Base-by-base conservation (phyloP, 495 filamentous ascomycete species). In the Lasiosphaeriaceae sp. region DNA sequence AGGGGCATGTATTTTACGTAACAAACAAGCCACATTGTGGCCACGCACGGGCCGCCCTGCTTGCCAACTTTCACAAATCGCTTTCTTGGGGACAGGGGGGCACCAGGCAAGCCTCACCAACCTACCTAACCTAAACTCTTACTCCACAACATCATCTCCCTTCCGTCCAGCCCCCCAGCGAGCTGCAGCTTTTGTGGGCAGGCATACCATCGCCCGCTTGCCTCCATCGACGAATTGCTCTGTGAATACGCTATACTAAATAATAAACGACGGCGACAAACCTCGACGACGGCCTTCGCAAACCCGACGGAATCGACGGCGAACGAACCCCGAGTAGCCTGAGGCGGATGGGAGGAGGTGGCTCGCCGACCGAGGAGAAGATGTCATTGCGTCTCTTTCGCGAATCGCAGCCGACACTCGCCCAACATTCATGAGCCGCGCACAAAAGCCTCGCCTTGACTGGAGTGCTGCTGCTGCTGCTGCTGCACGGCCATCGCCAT, bases 351-450 rank as follows among this genome's bases (percentile, higher is more conserved):
- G 24, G 23, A 12, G 24, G 22, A 20, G 21, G 41, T 29, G 35
- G 20, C 55, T 50, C 47, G 24, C n/a, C 47, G 21, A 41, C 26
- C 26, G 9, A 3, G 26, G 9, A 3, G 26, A 31, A 31, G 26
- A 63, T 59, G 60, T 50, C 43, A 48, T 19, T 44, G 54, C 45
- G 14, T 50, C 35, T 47, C 35, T 34, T 31, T 31, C 26, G 52
- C 52, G 44, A 51, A 48, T 44, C 48, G 41, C 65, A 51, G 34
- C 54, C 53, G 59, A 43, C 9, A 19, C 31, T n/a, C n/a, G n/a
- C n/a, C n/a, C n/a, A 24, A 2, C 31, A 22, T 66, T 66, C 56
- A 70, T 70, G 67, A 70, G 53, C 48, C 56, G 39, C 50, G 51
- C 39, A 21, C 51, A 16, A 8, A 50, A 23, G 24, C 50, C 58